Percentiles rank a stretch among this genome's conserved stretches.
These are phyloP conservation scores for Ascochyta fabae DNA, from an alignment of 2,329 filamentous ascomycete genomes.

Conservation along the genomic window DNA sequence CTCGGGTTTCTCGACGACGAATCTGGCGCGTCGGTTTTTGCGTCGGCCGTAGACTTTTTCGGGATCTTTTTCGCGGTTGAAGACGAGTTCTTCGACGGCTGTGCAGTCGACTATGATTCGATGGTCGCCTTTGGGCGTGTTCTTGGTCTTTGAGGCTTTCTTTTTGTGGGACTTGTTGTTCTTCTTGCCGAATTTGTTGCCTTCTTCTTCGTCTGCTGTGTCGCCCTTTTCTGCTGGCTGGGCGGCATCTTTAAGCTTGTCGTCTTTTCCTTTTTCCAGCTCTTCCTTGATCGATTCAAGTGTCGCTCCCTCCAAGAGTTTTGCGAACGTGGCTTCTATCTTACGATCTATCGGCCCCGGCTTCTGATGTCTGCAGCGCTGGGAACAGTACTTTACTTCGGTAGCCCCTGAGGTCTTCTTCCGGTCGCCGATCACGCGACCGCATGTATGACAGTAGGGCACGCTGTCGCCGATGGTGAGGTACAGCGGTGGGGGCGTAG, in stretches of 20 bases:
- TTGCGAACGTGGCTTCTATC: slow-evolving; percentile 60
- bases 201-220: slow-evolving; percentile 1
- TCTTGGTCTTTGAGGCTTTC: slow-evolving; percentile 27
- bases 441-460: slow-evolving; percentile 64
- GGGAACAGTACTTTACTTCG: slow-evolving; percentile 64
- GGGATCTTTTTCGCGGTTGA: slow-evolving; percentile 55
- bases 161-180: slow-evolving; percentile 32
- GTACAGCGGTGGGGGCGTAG: slow-evolving; percentile 62
- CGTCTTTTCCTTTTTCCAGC: background rate
- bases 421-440: slow-evolving; percentile 59
- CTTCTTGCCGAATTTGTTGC: slow-evolving; percentile 15
- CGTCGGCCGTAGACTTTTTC: slow-evolving; percentile 54
- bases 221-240: slow-evolving; percentile 2
- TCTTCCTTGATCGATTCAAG: slow-evolving; percentile 39
- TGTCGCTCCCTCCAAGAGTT: slow-evolving; percentile 45
- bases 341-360: slow-evolving; percentile 58
- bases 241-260: background rate
- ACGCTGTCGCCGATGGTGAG: slow-evolving; percentile 56
- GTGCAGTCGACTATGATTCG: slow-evolving; percentile 59
- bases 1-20: slow-evolving; percentile 46
- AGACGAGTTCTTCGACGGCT: slow-evolving; percentile 59
- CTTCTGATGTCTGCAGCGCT: slow-evolving; percentile 60
- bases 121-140: slow-evolving; percentile 57
- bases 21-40: slow-evolving; percentile 55
- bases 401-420: slow-evolving; percentile 43